phyloP scores from a whole-genome alignment of 331 rosid genomes.

The Acacia pycnantha region DNA sequence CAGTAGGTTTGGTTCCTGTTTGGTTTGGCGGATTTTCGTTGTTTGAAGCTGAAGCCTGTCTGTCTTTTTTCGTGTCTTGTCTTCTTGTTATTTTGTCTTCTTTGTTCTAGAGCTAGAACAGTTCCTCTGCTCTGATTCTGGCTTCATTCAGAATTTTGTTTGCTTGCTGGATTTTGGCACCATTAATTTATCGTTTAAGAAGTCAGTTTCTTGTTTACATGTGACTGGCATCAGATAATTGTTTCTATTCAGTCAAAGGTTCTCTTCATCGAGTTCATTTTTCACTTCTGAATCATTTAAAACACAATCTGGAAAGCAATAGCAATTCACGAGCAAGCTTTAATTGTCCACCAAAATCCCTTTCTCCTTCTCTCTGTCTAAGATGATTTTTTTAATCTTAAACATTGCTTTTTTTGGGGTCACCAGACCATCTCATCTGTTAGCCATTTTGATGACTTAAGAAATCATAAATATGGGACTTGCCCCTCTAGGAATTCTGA shows the following conservation, averaged over 20 bases:
- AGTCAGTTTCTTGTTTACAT: slow-evolving; percentile 19
- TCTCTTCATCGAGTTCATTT: background rate
- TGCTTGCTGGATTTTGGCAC: background rate
- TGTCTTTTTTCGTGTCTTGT: background rate
- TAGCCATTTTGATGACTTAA: background rate
- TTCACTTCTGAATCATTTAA: background rate
- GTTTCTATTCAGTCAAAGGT: slow-evolving; percentile 6
- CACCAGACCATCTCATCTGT: background rate
- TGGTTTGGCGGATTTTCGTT: slow-evolving; percentile 18
- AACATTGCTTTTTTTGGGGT: background rate
- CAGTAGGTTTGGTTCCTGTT: slow-evolving; percentile 4
- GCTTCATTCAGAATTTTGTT: background rate
- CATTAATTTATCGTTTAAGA: background rate
- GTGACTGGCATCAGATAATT: slow-evolving; percentile 12
- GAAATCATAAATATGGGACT: background rate
- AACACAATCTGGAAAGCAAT: background rate
- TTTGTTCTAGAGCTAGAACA: background rate
- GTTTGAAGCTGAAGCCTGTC: slow-evolving; percentile 13
- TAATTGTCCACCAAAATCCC: background rate
- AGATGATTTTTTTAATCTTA: background rate
- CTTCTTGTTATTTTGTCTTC: background rate
- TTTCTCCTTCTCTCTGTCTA: background rate
- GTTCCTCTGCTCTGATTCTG: slow-evolving; percentile 1
- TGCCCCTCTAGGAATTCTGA: background rate
- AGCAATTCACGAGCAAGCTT: background rate